A percentile compares a stretch with the other conserved stretches of the same genome.
phyloP scores from a whole-genome alignment of 768 basidiomycete genomes.

The Russula vinacea region DNA sequence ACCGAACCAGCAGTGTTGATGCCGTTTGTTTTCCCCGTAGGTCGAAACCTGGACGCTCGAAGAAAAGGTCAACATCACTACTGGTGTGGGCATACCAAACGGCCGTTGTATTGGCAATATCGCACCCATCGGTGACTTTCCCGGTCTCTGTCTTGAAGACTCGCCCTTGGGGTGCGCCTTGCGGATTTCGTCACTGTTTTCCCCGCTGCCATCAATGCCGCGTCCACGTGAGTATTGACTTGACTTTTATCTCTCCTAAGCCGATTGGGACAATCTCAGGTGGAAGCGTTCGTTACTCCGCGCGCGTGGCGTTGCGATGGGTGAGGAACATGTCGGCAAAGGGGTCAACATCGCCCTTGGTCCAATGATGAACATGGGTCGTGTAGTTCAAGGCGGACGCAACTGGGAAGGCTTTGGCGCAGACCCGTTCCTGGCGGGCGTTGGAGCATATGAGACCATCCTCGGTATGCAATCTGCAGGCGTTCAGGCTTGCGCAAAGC shows the following conservation, averaged over 20 bases:
- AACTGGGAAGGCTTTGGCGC: conserved; percentile 97
- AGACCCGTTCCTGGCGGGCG: conserved; percentile 82
- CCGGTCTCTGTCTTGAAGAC: conserved; percentile 75
- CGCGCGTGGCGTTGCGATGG: conserved; percentile 72
- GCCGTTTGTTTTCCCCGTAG: not conserved
- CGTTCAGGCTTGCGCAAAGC: conserved; percentile 86
- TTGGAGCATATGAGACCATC: conserved; percentile 74
- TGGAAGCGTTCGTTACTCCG: conserved; percentile 80
- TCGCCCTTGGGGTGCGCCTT: conserved; percentile 70
- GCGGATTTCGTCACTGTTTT: conserved; percentile 73
- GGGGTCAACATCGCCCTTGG: conserved; percentile 78
- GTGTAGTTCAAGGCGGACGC: conserved; percentile 72
- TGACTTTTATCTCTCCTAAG: not conserved
- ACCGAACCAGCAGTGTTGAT: not conserved
- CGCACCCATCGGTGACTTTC: conserved; percentile 50
- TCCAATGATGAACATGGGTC: conserved; percentile 87
- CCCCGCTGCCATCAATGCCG: conserved; percentile 81
- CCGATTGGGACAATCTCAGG: conserved; percentile 37
- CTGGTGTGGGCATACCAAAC: conserved; percentile 46
- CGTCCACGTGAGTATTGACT: conserved; percentile 58
- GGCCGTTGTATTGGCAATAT: conserved; percentile 69
- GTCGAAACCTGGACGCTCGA: conserved; percentile 25
- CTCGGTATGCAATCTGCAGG: conserved; percentile 75
- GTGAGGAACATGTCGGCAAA: conserved; percentile 78
- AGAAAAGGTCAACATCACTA: conserved; percentile 29